Percentiles rank a stretch among this genome's conserved stretches.
These are phyloP conservation scores for Kwoniella bestiolae DNA, from an alignment of 768 basidiomycete species.

Conservation along the genomic window DNA sequence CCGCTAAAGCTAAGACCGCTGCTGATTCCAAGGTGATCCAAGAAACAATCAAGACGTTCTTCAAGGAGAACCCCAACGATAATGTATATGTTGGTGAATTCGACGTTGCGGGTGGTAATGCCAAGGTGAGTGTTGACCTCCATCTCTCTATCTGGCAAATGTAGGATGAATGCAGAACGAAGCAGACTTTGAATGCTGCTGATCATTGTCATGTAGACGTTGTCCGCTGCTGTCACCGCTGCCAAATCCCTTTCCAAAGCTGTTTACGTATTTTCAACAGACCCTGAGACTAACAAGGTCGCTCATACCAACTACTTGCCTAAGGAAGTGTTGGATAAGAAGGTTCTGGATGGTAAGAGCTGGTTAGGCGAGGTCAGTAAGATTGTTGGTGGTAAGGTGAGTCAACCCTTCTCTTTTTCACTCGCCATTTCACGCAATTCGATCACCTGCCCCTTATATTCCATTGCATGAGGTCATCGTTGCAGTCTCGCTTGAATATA, in stretches of 20 bases:
- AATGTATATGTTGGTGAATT: conserved; percentile 72
- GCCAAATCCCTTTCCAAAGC: conserved; percentile 83
- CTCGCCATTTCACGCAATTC: too few species aligned
- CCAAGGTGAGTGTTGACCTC: conserved; percentile 66
- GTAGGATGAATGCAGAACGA: too few species aligned
- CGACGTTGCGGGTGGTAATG: conserved; percentile 75
- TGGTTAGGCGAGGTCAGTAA: conserved; percentile 83
- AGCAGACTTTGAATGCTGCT: conserved; percentile 13
- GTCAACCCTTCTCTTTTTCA: conserved; percentile 25
- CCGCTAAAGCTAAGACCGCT: conserved; percentile 78
- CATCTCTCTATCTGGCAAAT: too few species aligned
- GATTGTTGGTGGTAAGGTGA: conserved; percentile 87
- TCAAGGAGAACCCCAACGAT: conserved; percentile 74
- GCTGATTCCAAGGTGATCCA: conserved; percentile 75
- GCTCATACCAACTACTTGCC: conserved; percentile 85
- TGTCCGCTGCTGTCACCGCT: conserved; percentile 61
- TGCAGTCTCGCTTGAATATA: too few species aligned
- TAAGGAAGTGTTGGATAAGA: conserved; percentile 62
- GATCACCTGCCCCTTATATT: too few species aligned
- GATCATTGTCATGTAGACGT: conserved; percentile 26
- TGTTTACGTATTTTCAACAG: conserved; percentile 84
- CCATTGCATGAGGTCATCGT: too few species aligned
- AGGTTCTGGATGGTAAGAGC: conserved; percentile 76
- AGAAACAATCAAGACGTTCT: conserved; percentile 71
- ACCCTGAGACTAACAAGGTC: conserved; percentile 71